phyloP scores from a whole-genome alignment of 495 filamentous ascomycete genomes.

The Poronia punctata region DNA sequence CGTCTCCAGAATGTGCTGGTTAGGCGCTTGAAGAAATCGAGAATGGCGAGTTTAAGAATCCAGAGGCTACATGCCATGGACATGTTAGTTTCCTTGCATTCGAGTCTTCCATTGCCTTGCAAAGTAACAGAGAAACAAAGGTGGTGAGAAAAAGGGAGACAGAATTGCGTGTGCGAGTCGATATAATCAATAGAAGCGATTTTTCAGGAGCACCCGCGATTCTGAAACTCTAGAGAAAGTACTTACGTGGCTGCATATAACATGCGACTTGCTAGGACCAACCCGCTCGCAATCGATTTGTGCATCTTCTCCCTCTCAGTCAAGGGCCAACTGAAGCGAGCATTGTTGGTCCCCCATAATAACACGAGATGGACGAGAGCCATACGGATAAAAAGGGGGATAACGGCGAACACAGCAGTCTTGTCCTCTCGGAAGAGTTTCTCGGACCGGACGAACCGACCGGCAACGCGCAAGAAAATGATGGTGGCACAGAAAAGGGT shows the following conservation, averaged over 20 bases:
- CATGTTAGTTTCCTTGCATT: slow-evolving; percentile 12
- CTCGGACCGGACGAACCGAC: slow-evolving; percentile 76
- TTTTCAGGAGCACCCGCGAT: too few relatives aligned
- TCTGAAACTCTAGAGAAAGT: slow-evolving; percentile 2
- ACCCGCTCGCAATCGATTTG: slow-evolving; percentile 52
- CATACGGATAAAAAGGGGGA: slow-evolving; percentile 79
- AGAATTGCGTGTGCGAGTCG: too few relatives aligned
- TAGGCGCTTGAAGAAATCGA: slow-evolving; percentile 82
- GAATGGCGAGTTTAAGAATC: slow-evolving; percentile 84
- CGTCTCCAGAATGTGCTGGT: slow-evolving; percentile 59
- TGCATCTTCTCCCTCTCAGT: slow-evolving; percentile 39
- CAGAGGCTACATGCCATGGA: slow-evolving; percentile 56
- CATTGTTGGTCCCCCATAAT: slow-evolving; percentile 84
- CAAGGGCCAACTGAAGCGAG: slow-evolving; percentile 35
- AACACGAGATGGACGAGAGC: slow-evolving; percentile 79
- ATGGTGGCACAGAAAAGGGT: slow-evolving; percentile 74
- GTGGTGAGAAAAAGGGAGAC: too few relatives aligned
- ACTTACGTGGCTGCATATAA: slow-evolving; percentile 66
- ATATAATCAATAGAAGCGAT: too few relatives aligned
- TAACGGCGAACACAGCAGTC: slow-evolving; percentile 68
- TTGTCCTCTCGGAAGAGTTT: slow-evolving; percentile 81
- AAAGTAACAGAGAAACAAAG: neutral
- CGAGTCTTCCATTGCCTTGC: too few relatives aligned
- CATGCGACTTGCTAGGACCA: slow-evolving; percentile 59
- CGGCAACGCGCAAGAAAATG: slow-evolving; percentile 67